Evolutionary conservation across 306 rosid species (phyloP).

Genomic region (Psophocarpus tetragonolobus): DNA sequence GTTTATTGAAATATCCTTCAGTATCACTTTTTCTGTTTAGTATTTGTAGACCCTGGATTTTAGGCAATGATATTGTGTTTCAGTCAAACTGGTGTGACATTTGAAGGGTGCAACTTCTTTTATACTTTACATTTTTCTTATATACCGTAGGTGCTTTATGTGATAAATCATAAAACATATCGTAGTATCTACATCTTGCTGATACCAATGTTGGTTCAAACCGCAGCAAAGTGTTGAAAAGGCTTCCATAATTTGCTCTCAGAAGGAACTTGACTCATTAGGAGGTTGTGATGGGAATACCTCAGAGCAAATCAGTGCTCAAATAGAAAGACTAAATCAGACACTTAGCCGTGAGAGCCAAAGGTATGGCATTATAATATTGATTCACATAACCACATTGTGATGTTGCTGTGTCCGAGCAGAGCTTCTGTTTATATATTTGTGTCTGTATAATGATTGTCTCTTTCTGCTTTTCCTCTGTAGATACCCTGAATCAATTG

Average conservation of each 20-base stretch:
- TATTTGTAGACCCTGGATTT: constrained; percentile 14
- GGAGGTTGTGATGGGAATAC: constrained; percentile 69
- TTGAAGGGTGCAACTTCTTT: background rate
- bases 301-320: constrained; percentile 78
- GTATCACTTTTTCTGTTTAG: background rate
- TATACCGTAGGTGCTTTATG: too few species aligned
- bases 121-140: constrained; percentile 11
- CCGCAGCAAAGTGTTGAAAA: constrained; percentile 67
- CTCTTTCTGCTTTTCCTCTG: constrained; percentile 9
- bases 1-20: background rate
- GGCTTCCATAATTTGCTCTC: constrained; percentile 79
- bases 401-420: constrained; percentile 23
- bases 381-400: constrained; percentile 10
- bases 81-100: background rate
- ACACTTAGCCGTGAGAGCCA: constrained; percentile 68
- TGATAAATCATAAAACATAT: background rate
- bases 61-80: background rate
- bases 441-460: background rate
- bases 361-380: constrained; percentile 44
- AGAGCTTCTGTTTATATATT: background rate
- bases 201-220: constrained; percentile 34
- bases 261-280: constrained; percentile 61
- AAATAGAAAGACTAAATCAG: constrained; percentile 57
- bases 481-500: constrained; percentile 80
- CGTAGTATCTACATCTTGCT: constrained; percentile 24